Conservation (phyloP, 75 land plant species). For the Azolla pinnata region DNA sequence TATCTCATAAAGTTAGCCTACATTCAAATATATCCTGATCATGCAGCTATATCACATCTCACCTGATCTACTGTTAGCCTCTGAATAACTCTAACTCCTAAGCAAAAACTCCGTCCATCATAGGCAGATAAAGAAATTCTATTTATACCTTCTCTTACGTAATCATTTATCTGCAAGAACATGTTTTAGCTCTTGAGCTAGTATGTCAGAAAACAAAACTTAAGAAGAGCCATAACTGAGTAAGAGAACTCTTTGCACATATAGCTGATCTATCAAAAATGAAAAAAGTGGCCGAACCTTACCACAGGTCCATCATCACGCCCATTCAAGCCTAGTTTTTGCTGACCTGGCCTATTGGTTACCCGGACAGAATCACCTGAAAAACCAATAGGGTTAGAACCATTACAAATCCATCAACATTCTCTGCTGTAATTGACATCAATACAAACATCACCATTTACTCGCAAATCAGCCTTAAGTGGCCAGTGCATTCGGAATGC, state of each 20-base stretch:
- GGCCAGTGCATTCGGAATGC: conserved; percentile 40
- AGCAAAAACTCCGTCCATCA: conserved; percentile 85
- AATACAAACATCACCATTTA: conserved; percentile 36
- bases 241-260: too few species aligned
- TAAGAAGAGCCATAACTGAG: too few species aligned
- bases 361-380: conserved; percentile 32
- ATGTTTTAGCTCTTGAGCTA: background rate
- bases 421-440: too few species aligned
- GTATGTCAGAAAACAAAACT: too few species aligned
- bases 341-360: conserved; percentile 34
- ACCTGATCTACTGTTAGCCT: conserved; percentile 66
- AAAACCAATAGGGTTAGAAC: too few species aligned
- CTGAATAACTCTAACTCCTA: conserved; percentile 74
- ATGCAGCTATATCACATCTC: background rate
- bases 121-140: conserved; percentile 58
- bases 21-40: too few species aligned
- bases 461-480: conserved; percentile 21
- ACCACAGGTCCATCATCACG: conserved; percentile 42
- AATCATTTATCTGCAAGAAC: conserved; percentile 56
- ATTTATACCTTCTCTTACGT: conserved; percentile 66
- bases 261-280: too few species aligned
- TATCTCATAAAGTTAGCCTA: too few species aligned
- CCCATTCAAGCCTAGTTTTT: conserved; percentile 30
- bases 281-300: too few species aligned
- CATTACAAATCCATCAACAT: too few species aligned